Percentiles rank a stretch among this genome's conserved stretches.
Conservation (phyloP, 345 rosid genomes). For the Brassica cretica region DNA sequence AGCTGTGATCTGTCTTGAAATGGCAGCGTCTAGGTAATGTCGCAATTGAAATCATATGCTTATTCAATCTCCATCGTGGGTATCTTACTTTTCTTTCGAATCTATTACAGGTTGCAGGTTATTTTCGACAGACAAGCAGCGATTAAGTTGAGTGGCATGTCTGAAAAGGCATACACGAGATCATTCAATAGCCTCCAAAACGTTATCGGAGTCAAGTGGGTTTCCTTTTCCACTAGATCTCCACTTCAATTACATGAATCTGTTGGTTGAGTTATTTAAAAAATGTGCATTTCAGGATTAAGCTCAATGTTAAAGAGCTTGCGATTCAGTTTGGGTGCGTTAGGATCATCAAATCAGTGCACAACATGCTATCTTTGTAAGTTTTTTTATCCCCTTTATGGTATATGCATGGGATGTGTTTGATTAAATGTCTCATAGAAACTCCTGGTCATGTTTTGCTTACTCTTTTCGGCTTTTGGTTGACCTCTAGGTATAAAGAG, state of each 20-base stretch:
- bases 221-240: constrained; percentile 1
- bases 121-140: constrained; percentile 76
- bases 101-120: constrained; percentile 51
- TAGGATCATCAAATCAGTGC: constrained; percentile 81
- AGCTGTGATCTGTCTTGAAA: constrained; percentile 85
- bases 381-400: constrained; percentile 4
- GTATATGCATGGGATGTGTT: constrained; percentile 36
- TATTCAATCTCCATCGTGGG: not conserved
- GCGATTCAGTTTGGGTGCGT: constrained; percentile 92
- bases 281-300: constrained; percentile 47
- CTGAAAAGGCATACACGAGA: constrained; percentile 81
- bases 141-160: constrained; percentile 80
- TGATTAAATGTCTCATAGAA: constrained; percentile 44
- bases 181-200: constrained; percentile 81
- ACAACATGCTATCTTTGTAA: constrained; percentile 69
- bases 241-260: not conserved
- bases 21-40: constrained; percentile 70
- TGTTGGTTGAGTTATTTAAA: not conserved
- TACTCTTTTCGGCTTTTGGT: not conserved
- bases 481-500: constrained; percentile 61
- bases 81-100: constrained; percentile 4
- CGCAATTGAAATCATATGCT: not conserved
- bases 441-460: not conserved
- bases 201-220: constrained; percentile 81
- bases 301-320: constrained; percentile 68